Base-by-base conservation (phyloP, 805 yeast genomes). In the Clavispora fructus region DNA sequence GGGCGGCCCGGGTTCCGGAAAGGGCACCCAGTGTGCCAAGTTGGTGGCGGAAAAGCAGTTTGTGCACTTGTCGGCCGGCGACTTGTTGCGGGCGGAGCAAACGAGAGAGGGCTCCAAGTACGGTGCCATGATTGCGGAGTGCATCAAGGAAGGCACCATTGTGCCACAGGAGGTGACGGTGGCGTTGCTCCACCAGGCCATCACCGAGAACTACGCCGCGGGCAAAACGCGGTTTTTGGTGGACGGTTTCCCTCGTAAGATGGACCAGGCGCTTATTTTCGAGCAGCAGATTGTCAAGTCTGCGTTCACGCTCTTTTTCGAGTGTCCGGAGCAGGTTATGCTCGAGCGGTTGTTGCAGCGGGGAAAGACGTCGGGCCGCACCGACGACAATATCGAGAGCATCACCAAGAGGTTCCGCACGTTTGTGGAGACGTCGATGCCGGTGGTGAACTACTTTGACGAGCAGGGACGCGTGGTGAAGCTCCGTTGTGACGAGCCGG, bases 1-100 rank as follows among this genome's bases (percentile, higher is more conserved):
- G 29, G 99, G 99, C 39, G 98, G 98, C 4, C 98, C 98, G 6
- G 98, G 98, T 17, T 87, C 96, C 27, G 98, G 99, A 39, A 94
- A 94, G 63, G 98, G 99, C 47, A 92, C 99, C 1, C 99, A 92
- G 68, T 88, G 97, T 72, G 85, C 83, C 29, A 87, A 81, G 60
- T 75, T 92, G 46, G 97, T 92, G 39, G 68, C 77, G 17, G 87
- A 90, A 57, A 85, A 79, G 62, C 82, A 83, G 14, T 94, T 91
- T 65, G 83, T 85, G 29, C 99, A 92, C 63, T 71, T 92, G 39
- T 83, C 95, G 33, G 99, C 99, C n/a, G 99, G 99, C 41, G 99
- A 92, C 64, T 77, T 94, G 56, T 75, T 92, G 55, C 80, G 99
- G 59, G 96, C 90, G 9, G 99, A 92, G 67, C 97, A 94, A 67